Percentiles rank a stretch among this genome's conserved stretches.
Evolutionary conservation across 1,284 basidiomycete species (phyloP).

Genomic region (Lentinus polychrous): DNA sequence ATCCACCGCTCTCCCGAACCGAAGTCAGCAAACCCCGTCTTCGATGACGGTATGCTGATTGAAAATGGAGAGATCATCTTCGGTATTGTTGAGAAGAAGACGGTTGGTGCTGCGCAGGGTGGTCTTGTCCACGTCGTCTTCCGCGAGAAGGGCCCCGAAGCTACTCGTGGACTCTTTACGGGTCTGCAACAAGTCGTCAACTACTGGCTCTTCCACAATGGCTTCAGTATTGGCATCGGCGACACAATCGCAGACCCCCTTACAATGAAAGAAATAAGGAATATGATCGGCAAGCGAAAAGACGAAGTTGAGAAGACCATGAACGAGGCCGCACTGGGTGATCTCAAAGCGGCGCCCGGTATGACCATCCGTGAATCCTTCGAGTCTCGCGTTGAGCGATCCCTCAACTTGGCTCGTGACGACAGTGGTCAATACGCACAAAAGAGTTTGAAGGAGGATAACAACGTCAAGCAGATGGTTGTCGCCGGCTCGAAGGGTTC

Average conservation of each 20-base stretch:
- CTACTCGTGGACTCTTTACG: constrained; percentile 89
- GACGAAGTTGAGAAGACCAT: constrained; percentile 67
- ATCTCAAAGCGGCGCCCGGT: constrained; percentile 84
- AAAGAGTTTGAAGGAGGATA: constrained; percentile 94
- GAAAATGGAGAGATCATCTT: constrained; percentile 97
- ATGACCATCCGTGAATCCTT: constrained; percentile 99
- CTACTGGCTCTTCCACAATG: constrained; percentile 98
- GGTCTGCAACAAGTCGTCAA: constrained; percentile 95
- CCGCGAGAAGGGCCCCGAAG: constrained; percentile 94
- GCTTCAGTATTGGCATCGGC: constrained; percentile 98
- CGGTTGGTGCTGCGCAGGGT: constrained; percentile 91
- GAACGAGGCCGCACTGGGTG: constrained; percentile 74
- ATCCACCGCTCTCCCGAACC: constrained; percentile 78
- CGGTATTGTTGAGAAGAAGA: constrained; percentile 97
- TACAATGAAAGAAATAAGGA: constrained; percentile 85
- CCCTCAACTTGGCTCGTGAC: constrained; percentile 95
- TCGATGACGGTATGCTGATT: constrained; percentile 93
- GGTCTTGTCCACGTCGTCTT: constrained; percentile 97
- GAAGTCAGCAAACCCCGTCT: constrained; percentile 75
- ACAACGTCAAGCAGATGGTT: constrained; percentile 99
- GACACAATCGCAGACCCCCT: constrained; percentile 93
- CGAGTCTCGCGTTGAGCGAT: constrained; percentile 86
- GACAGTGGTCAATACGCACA: constrained; percentile 93
- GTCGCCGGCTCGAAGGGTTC: constrained; percentile 98
- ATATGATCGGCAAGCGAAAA: constrained; percentile 82